Conservation (phyloP, 2,329 filamentous ascomycete species). For the Alternaria angustiovoidea region DNA sequence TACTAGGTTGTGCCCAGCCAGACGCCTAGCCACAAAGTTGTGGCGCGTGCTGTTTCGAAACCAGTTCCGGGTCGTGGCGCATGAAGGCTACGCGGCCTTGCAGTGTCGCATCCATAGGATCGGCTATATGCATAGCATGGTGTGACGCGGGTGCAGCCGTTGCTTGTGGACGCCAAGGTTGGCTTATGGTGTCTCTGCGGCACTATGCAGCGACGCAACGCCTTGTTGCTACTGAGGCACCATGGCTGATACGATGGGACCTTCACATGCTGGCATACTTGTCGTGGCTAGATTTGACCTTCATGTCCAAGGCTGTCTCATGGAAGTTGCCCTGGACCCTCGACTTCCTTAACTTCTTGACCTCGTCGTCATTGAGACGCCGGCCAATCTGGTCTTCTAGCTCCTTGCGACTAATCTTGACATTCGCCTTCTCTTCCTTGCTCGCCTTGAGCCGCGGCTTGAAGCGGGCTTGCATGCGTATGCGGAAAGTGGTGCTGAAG, state of each 20-base stretch:
- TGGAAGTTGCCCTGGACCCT: slow-evolving; percentile 88
- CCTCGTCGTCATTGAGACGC: slow-evolving; percentile 82
- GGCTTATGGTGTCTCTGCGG: background rate
- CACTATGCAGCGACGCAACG: background rate
- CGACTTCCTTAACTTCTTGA: slow-evolving; percentile 81
- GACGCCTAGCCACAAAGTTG: slow-evolving; percentile 15
- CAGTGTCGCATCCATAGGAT: slow-evolving; percentile 5
- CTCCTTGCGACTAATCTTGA: slow-evolving; percentile 87
- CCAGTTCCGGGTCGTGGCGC: slow-evolving; percentile 18
- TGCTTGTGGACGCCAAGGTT: slow-evolving; percentile 17
- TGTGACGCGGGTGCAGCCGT: slow-evolving; percentile 12
- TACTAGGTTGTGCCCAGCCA: slow-evolving; percentile 10
- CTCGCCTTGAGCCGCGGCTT: slow-evolving; percentile 82
- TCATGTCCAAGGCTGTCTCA: slow-evolving; percentile 83
- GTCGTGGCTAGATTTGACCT: slow-evolving; percentile 82
- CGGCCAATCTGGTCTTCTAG: slow-evolving; percentile 82
- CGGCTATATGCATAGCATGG: slow-evolving; percentile 10
- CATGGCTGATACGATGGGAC: background rate
- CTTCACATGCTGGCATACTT: slow-evolving; percentile 44
- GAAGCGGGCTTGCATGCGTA: slow-evolving; percentile 95
- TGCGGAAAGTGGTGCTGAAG: slow-evolving; percentile 75
- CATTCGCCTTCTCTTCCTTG: slow-evolving; percentile 82
- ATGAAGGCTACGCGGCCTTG: slow-evolving; percentile 9
- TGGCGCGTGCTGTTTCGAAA: slow-evolving; percentile 18
- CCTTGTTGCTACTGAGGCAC: background rate